phyloP scores from a whole-genome alignment of 768 basidiomycete genomes.

The Suillus occidentalis region DNA sequence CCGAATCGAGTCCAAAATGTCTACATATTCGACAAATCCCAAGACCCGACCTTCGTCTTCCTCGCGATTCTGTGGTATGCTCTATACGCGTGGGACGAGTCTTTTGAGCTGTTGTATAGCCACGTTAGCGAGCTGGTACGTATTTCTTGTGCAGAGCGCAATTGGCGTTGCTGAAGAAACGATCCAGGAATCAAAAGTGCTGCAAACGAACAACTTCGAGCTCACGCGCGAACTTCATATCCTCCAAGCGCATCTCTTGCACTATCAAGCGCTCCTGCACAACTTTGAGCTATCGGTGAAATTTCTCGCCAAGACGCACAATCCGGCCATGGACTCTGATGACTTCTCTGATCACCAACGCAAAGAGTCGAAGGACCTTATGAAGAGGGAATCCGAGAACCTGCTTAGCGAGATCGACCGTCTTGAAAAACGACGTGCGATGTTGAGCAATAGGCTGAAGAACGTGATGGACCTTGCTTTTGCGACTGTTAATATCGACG shows the following conservation, averaged over 20 bases:
- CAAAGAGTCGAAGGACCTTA: too few relatives aligned
- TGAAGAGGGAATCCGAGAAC: too few relatives aligned
- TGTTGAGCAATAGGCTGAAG: conserved; percentile 28
- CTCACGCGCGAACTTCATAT: conserved; percentile 56
- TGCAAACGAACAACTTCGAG: conserved; percentile 38
- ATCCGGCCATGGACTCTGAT: too few relatives aligned
- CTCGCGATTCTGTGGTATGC: conserved; percentile 58
- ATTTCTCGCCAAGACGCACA: too few relatives aligned
- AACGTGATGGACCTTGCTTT: conserved; percentile 45
- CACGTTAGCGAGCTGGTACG: conserved; percentile 54
- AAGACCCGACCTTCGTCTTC: conserved; percentile 57
- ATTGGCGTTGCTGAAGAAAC: not conserved
- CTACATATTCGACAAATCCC: conserved; percentile 22
- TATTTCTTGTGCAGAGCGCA: not conserved
- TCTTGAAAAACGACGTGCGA: too few relatives aligned
- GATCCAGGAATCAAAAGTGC: conserved; percentile 45
- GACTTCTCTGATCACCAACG: too few relatives aligned
- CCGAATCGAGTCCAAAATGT: too few relatives aligned
- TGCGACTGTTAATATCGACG: conserved; percentile 56
- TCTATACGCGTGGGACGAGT: conserved; percentile 63
- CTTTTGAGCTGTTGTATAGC: conserved; percentile 48
- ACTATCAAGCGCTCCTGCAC: too few relatives aligned
- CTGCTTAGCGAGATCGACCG: too few relatives aligned
- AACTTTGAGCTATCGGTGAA: too few relatives aligned
- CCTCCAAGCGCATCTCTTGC: conserved; percentile 57